Evolutionary conservation across 2,329 filamentous ascomycete species (phyloP).

Genomic region (Alternaria rosae): DNA sequence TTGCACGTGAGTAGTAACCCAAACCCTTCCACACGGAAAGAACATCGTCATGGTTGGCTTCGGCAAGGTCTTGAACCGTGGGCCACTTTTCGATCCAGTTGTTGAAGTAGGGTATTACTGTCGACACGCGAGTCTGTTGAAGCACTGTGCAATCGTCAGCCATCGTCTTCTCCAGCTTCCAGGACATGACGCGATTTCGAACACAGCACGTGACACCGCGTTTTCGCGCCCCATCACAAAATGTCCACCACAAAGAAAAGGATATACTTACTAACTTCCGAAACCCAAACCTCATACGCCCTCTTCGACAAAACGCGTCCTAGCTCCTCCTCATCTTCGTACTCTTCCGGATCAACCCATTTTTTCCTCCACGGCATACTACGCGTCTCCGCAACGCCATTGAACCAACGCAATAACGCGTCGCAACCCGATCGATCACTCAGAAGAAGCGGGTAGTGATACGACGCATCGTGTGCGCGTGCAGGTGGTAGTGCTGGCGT

Average conservation of each 20-base stretch:
- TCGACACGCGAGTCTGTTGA: constrained; percentile 69
- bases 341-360: constrained; percentile 60
- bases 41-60: constrained; percentile 63
- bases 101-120: constrained; percentile 70
- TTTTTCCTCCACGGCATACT: constrained; percentile 59
- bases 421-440: constrained; percentile 18
- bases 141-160: constrained; percentile 54
- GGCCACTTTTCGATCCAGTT: constrained; percentile 69
- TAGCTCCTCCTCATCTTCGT: constrained; percentile 40
- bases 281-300: constrained; percentile 72
- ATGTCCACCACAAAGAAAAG: background rate
- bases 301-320: constrained; percentile 57
- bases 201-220: constrained; percentile 26
- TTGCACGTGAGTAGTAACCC: constrained; percentile 71
- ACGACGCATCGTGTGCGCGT: constrained; percentile 34
- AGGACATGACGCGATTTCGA: background rate
- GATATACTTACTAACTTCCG: constrained; percentile 62
- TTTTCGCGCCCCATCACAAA: background rate
- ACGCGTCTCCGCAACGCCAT: constrained; percentile 37
- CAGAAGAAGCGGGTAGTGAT: constrained; percentile 44
- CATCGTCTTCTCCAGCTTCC: background rate
- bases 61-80: constrained; percentile 64
- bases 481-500: constrained; percentile 33
- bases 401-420: constrained; percentile 43
- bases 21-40: constrained; percentile 67